These are phyloP conservation scores for Metschnikowia shivogae DNA, from an alignment of 805 yeast species.

Conservation along the genomic window DNA sequence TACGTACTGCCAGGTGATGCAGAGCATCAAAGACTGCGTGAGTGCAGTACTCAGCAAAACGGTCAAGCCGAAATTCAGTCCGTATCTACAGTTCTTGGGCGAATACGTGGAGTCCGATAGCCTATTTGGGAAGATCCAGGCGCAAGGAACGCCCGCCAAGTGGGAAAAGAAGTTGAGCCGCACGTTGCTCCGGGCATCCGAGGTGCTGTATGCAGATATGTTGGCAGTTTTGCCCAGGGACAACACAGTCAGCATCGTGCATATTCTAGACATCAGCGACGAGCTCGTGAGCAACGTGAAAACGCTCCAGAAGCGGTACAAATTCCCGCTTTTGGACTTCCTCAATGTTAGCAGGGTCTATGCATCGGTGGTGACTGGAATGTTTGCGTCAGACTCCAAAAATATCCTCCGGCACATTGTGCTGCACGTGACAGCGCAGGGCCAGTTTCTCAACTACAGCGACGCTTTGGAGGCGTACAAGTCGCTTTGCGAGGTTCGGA, in stretches of 20 bases:
- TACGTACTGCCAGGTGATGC: slow-evolving; percentile 45
- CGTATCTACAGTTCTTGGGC: slow-evolving; percentile 46
- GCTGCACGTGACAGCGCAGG: slow-evolving; percentile 32
- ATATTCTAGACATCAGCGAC: slow-evolving; percentile 56
- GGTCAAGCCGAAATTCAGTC: slow-evolving; percentile 56
- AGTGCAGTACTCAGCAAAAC: slow-evolving; percentile 37
- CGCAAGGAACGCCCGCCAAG: slow-evolving; percentile 36
- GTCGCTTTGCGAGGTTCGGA: slow-evolving; percentile 49
- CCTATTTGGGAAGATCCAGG: slow-evolving; percentile 32
- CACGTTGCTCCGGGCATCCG: slow-evolving; percentile 33
- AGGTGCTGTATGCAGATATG: slow-evolving; percentile 35
- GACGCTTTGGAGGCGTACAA: slow-evolving; percentile 59
- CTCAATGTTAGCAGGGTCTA: slow-evolving; percentile 49
- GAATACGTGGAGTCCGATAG: slow-evolving; percentile 48
- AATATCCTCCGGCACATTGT: slow-evolving; percentile 49
- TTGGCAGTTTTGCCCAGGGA: slow-evolving; percentile 54
- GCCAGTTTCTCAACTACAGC: slow-evolving; percentile 40
- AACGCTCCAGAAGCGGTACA: slow-evolving; percentile 54
- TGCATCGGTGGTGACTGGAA: slow-evolving; percentile 46
- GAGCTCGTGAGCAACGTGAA: slow-evolving; percentile 47
- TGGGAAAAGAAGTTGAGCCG: slow-evolving; percentile 43
- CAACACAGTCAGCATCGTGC: slow-evolving; percentile 47
- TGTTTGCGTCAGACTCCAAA: slow-evolving; percentile 51
- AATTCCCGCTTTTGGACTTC: slow-evolving; percentile 56
- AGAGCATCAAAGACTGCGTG: slow-evolving; percentile 41